Evolutionary conservation across 148 eudicot genomes (phyloP), one percentile per base, ranked within the genome.

Genomic region (Bassia scoparia): DNA sequence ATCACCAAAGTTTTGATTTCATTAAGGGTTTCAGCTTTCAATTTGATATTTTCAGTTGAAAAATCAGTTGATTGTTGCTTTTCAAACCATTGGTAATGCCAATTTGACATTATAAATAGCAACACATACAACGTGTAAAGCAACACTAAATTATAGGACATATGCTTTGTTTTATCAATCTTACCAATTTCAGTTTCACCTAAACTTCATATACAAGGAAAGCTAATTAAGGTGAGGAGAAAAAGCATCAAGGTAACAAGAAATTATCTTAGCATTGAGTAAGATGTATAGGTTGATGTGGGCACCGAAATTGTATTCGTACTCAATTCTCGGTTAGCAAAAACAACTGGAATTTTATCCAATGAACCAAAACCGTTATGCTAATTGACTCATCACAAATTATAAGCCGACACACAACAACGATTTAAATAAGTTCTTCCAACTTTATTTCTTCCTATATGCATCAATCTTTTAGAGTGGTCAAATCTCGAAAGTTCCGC

Each of bases 121-220:
- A n/a, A n/a, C n/a, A 52, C 27, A 21, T n/a, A 62, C 35, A 60
- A 27, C 23, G 37, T 60, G 64, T 60, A 31, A 60, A 60, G 64
- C 18, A 30, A 29, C 29, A 60, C 18, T 26, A 31, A 60, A 17
- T 16, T 3, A 20, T 6, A 31, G 13, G 64, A 52, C 24, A 17
- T 20, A 52, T 8, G 24, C 2, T 52, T 3, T 20, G 56, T 21
- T 52, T 20, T 20, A 20, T 4, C 7, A 52, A 52, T 15, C 18
- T 49, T 49, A 49, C 2, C 18, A 5, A 49, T 49, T 49, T 49
- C 15, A 49, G 18, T 15, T 1, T 15, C 53, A 15, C 21, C n/a
- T n/a, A n/a, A n/a, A 49, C 12, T 41, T 41, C 46, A 41, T 41
- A 41, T 1, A 8, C 12, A 41, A 41, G 5, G 12, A 5, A 41